Evolutionary conservation across 1,139 yeast genomes (phyloP), one percentile per base, ranked within the genome.

Genomic region (Pichia sp.): DNA sequence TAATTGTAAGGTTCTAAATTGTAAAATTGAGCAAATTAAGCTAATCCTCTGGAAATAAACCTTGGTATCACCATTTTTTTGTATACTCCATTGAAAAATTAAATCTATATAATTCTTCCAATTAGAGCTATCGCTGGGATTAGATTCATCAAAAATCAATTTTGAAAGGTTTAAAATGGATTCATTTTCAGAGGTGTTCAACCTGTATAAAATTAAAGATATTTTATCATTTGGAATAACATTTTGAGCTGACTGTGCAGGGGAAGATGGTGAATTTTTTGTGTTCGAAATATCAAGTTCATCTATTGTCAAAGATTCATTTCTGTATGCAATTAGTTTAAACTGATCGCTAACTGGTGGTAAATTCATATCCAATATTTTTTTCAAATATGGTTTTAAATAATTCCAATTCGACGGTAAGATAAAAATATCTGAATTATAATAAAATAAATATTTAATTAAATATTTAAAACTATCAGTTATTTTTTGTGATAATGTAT

Each of bases 371-470:
- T 56, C 64, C 40, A 70, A 53, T 13, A 68, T 63, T 33, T 59
- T 73, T 54, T 59, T 65, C 49, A 85, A 57, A 10, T 76, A 73
- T 1, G 74, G 69, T 35, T 78, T 79, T 37, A 84, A 63, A 6
- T 72, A 56, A 13, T 71, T 67, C 96, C 96, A 88, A 43, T 68
- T 71, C 40, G 70, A 72, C 0, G 96, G 94, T 30, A 85, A 70
- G n/a, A 88, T 78, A 52, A 88, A 87, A 5, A 80, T 72, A 52
- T 84, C 88, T 57, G 78, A 52, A 69, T 80, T 71, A 52, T 65
- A 62, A 52, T 70, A 69, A 64, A 83, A 86, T 18, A 81, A 62
- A 47, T 67, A 69, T 14, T 63, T 59, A 2, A 78, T 65, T 11
- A 70, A 47, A 9, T 48, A 51, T 41, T 62, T 62, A 31, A 70